Evolutionary conservation across 257 asterid species (phyloP).

Genomic region (Cordia subcordata): DNA sequence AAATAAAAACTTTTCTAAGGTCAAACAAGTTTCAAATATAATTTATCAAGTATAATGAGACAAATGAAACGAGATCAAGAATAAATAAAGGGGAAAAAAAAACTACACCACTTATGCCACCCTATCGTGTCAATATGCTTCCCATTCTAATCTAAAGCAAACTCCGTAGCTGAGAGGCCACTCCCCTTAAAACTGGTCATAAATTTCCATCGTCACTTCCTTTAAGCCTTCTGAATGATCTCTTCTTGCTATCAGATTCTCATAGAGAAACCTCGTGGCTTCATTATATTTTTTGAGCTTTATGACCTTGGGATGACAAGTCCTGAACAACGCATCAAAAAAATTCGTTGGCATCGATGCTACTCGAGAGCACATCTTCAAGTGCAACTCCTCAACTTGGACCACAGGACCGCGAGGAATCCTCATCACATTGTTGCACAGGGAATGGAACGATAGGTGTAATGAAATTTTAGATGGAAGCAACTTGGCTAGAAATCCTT

Average conservation of each 20-base stretch:
- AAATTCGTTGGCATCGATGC: too few species aligned
- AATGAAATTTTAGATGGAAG: background rate
- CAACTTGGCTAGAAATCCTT: background rate
- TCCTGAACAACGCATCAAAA: slow-evolving; percentile 7
- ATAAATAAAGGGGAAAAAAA: too few species aligned
- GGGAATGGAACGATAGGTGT: background rate
- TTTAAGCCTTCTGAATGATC: background rate
- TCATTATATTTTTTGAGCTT: background rate
- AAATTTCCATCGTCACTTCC: slow-evolving; percentile 2
- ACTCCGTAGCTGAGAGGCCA: too few species aligned
- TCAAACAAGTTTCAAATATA: too few species aligned
- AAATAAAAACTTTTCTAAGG: too few species aligned
- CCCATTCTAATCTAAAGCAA: too few species aligned
- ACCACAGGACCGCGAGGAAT: slow-evolving; percentile 1
- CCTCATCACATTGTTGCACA: background rate
- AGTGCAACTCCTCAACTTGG: background rate
- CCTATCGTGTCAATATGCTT: too few species aligned
- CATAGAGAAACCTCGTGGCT: background rate
- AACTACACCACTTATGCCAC: too few species aligned
- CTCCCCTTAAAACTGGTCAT: too few species aligned
- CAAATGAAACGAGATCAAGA: too few species aligned
- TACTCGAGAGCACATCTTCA: too few species aligned
- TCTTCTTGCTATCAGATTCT: background rate
- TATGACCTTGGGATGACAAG: slow-evolving; percentile 11
- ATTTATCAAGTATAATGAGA: too few species aligned